Base-by-base conservation (phyloP, 768 basidiomycete genomes). In the Cantharellus anzutake region DNA sequence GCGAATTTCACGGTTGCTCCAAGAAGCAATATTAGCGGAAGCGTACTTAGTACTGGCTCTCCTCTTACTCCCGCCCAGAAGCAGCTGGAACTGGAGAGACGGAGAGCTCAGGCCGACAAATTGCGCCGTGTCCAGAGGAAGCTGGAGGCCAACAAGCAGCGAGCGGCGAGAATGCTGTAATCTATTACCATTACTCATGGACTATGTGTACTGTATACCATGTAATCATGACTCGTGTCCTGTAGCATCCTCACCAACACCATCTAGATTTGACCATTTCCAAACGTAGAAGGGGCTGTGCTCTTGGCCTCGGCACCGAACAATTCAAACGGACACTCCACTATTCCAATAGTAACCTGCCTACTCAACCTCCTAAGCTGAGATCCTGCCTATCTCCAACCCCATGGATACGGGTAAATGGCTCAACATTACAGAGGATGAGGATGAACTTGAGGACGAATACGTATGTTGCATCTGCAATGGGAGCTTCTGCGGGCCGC, bases 1-100 rank as follows among this genome's bases (percentile, higher is more conserved):
- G 82, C 83, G 57, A 83, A 74, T 61, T 93, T 89, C 70, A 84
- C 84, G 0, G 79, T 91, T 37, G 89, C 88, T 44, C 89, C 89
- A 4, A 78, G 67, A 41, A 41, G 59, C 16, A 59, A 58, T 29
- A 14, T 63, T 16, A 42, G 48, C 40, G 42, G 4, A 5, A 55
- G 41, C 14, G 58, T 44, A 3, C 44, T 29, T 11, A 38, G 52
- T 55, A 37, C 11, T 11, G 2, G 44, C 44, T 11, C 14, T 20
- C 60, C 60, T 11, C 42, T 4, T 4, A 34, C 41, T 37, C n/a
- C 39, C 20, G 61, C 48, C 5, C 41, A 63, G 35, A 51, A 50
- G n/a, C 59, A 59, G 16, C 59, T 44, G 5, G 63, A 63, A 39
- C 42, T 60, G 39, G 63, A 64, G 60, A 60, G 56, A 44, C 42